Base-by-base conservation (phyloP, 139 green algal species). In the Tetratostichococcus sp. region DNA sequence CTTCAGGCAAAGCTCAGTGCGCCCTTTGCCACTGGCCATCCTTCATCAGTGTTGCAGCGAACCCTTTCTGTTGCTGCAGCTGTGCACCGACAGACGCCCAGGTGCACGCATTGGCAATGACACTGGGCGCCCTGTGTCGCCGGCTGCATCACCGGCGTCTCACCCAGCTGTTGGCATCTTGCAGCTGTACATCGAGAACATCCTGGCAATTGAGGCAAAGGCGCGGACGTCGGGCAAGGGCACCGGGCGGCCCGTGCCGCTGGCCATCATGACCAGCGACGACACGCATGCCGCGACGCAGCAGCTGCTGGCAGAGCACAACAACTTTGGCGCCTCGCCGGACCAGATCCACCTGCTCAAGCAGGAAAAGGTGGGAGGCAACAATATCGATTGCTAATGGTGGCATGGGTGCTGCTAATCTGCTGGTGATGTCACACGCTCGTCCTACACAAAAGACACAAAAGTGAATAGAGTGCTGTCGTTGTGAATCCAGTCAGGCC, bases 211-310 rank as follows among this genome's bases (percentile, higher is more conserved):
- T 57, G 89, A 98, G 79, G 76, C 82, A n/a, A 59, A 70, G 32
- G 39, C 70, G 28, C 19, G n/a, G 35, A 50, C 69, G 28, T 43
- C 34, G 0, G 69, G 67, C 19, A 34, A 33, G 4, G 34, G 28
- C 33, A 65, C n/a, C 28, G 42, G 69, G 31, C 76, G 74, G 30
- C 69, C 22, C 21, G 87, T 98, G 69, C 96, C 95, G 5, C 84
- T 99, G 35, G 93, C 88, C 58, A 98, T 99, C 83, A 99, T 99
- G 96, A 99, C 96, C 0, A 95, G 85, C 1, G 96, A 94, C 65
- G 96, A 99, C 88, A 99, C 96, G 5, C 94, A 99, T 80, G 86
- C 42, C 8, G 81, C 80, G 58, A 99, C 96, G 1, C 28, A 82
- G 68, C 76, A 65, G 23, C 88, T 99, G 71, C 89, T 99, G 59